phyloP scores from a whole-genome alignment of 306 rosid species.

The Fragaria vesca region DNA sequence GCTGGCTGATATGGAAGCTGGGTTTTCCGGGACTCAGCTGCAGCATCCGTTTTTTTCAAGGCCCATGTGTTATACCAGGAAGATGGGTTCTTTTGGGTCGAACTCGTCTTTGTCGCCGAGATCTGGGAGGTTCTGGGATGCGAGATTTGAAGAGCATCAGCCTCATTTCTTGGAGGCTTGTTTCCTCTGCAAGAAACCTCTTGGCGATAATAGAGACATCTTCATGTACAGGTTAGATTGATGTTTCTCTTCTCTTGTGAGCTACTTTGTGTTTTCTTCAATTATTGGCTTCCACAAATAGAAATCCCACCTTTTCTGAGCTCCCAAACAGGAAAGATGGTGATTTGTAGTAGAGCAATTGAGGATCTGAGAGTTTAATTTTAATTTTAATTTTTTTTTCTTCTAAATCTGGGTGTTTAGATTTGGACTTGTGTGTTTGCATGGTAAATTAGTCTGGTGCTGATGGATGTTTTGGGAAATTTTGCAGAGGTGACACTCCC shows the following conservation, averaged over 20 bases:
- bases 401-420: too few species aligned
- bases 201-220: slow-evolving; percentile 65
- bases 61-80: slow-evolving; percentile 42
- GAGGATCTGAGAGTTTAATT: not conserved
- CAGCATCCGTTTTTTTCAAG: slow-evolving; percentile 41
- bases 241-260: not conserved
- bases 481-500: slow-evolving; percentile 87
- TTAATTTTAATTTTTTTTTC: too few species aligned
- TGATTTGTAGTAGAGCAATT: not conserved
- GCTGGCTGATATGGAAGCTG: slow-evolving; percentile 52
- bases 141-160: slow-evolving; percentile 70
- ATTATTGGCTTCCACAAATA: not conserved
- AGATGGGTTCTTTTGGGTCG: not conserved
- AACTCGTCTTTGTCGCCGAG: slow-evolving; percentile 41
- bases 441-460: not conserved
- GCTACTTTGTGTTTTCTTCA: not conserved
- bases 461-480: not conserved
- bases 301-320: not conserved
- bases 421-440: not conserved
- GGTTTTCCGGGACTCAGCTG: slow-evolving; percentile 43
- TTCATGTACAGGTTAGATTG: slow-evolving; percentile 84
- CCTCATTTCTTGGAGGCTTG: slow-evolving; percentile 87
- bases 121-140: slow-evolving; percentile 69
- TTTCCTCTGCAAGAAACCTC: slow-evolving; percentile 70
- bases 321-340: not conserved